phyloP scores from a whole-genome alignment of 208 protist genomes.

The Phytomonas sp. region DNA sequence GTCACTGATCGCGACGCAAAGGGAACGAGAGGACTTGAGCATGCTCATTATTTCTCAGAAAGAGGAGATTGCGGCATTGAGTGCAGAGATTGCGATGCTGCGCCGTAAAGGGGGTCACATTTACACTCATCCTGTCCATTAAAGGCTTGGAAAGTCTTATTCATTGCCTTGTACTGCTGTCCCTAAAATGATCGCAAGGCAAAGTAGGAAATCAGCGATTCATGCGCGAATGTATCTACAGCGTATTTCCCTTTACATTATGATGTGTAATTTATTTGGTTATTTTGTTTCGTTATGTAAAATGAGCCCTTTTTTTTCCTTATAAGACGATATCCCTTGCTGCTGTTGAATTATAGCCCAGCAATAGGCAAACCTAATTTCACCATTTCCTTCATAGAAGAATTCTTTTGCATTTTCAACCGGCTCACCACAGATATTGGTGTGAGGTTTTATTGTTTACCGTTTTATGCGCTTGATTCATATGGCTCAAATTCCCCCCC shows the following conservation, averaged over 20 bases:
- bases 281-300: neutral
- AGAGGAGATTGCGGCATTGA: slow-evolving; percentile 91
- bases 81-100: slow-evolving; percentile 88
- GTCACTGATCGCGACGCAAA: slow-evolving; percentile 61
- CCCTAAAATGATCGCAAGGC: neutral
- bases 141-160: neutral
- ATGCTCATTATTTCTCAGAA: slow-evolving; percentile 85
- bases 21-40: slow-evolving; percentile 73
- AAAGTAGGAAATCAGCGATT: neutral
- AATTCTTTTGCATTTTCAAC: neutral
- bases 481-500: neutral
- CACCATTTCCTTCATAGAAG: neutral
- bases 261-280: neutral
- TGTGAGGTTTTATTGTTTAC: neutral
- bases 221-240: neutral
- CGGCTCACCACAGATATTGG: neutral
- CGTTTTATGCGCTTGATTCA: neutral
- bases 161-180: neutral
- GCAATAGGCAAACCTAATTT: neutral
- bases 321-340: neutral
- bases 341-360: neutral
- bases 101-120: slow-evolving; percentile 89
- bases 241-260: neutral
- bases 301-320: neutral
- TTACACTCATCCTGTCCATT: slow-evolving; percentile 59